These are phyloP conservation scores for Sporothrix phasma DNA, from an alignment of 2,329 filamentous ascomycete genomes.

Conservation along the genomic window DNA sequence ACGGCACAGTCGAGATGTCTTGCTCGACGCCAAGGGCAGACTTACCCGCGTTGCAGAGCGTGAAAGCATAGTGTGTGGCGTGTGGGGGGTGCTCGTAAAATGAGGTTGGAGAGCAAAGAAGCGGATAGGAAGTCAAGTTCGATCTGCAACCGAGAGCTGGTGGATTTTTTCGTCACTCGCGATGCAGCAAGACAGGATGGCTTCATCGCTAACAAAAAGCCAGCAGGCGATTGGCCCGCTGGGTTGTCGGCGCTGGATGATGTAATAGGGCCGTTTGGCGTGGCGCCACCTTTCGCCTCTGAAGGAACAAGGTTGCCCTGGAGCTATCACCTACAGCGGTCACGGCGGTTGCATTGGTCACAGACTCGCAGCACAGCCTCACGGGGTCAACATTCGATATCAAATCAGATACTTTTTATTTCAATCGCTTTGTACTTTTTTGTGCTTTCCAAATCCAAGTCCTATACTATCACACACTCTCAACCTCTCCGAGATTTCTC, in stretches of 20 bases:
- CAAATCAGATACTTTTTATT: background rate
- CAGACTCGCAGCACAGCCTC: too few relatives aligned
- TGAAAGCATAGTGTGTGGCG: slow-evolving; percentile 15
- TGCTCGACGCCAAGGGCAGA: background rate
- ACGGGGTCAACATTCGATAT: background rate
- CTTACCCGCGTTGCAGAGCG: slow-evolving; percentile 15
- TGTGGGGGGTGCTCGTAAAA: background rate
- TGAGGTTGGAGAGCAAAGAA: background rate
- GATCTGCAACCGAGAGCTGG: slow-evolving; percentile 1
- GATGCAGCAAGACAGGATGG: background rate
- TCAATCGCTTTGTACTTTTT: slow-evolving; percentile 4
- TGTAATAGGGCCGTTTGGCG: background rate
- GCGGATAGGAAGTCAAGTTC: background rate
- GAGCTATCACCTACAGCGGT: background rate
- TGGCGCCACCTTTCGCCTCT: background rate
- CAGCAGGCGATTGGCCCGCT: background rate
- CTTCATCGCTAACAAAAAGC: background rate
- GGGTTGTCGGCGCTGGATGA: background rate
- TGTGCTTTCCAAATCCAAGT: background rate
- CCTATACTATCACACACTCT: background rate
- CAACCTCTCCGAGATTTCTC: background rate
- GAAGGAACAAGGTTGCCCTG: background rate
- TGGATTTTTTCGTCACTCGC: background rate
- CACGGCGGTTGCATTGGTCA: background rate
- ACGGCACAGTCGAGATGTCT: background rate